Evolutionary conservation across 1,284 basidiomycete genomes (phyloP).

Genomic region (Fomes fomentarius): DNA sequence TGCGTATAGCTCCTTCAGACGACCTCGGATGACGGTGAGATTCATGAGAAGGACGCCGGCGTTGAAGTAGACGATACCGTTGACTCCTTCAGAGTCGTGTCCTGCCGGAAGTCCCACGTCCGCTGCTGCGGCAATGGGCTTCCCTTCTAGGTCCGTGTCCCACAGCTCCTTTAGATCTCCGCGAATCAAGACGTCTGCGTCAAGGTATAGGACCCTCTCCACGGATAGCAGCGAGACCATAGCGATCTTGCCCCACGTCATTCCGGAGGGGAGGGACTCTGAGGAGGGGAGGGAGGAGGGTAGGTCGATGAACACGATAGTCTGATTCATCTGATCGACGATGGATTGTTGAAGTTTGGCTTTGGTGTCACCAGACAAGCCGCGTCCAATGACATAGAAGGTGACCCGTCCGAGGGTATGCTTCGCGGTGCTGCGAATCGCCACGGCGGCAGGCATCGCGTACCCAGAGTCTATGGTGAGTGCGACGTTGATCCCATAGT

Average conservation of each 20-base stretch:
- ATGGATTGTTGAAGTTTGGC: conserved; percentile 39
- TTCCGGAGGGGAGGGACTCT: conserved; percentile 22
- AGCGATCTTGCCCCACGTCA: conserved; percentile 55
- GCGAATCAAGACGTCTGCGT: conserved; percentile 55
- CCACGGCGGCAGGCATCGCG: conserved; percentile 52
- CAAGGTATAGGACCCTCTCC: conserved; percentile 55
- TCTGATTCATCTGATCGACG: conserved; percentile 34
- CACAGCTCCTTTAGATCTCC: conserved; percentile 46
- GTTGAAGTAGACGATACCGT: conserved; percentile 51
- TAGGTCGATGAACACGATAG: conserved; percentile 45
- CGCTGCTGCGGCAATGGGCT: conserved; percentile 44
- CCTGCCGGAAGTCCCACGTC: conserved; percentile 59
- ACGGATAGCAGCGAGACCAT: conserved; percentile 48
- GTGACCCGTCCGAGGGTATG: conserved; percentile 44
- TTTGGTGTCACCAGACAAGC: conserved; percentile 41
- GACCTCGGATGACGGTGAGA: conserved; percentile 41
- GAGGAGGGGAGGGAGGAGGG: conserved; percentile 29
- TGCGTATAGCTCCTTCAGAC: conserved; percentile 30
- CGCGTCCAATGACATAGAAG: conserved; percentile 54
- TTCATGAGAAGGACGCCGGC: conserved; percentile 58
- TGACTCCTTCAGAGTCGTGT: conserved; percentile 33
- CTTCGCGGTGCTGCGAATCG: conserved; percentile 46
- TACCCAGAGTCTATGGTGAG: conserved; percentile 47
- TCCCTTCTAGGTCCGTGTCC: conserved; percentile 46
- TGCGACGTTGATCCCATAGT: conserved; percentile 52